phyloP scores from a whole-genome alignment of 176 grass and related monocot genomes.

The Secale cereale region DNA sequence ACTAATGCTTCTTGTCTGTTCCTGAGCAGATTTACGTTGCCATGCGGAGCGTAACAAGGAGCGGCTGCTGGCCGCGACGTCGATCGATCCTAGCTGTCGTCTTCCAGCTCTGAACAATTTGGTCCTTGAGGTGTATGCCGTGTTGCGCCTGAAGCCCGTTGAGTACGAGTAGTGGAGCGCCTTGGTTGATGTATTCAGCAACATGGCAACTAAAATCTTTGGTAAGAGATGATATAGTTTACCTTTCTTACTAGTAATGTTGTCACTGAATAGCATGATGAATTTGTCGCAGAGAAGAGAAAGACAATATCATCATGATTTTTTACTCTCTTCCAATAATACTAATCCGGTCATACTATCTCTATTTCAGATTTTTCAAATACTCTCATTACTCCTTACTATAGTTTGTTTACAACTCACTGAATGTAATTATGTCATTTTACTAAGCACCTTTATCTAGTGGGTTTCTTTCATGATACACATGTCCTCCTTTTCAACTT shows the following conservation, averaged over 20 bases:
- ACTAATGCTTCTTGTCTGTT: not conserved
- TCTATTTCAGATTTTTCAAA: too few species aligned
- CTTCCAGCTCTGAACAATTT: conserved; percentile 38
- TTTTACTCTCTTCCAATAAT: not conserved
- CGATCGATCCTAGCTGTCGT: conserved; percentile 14
- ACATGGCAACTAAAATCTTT: conserved; percentile 46
- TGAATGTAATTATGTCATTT: too few species aligned
- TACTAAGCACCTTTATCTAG: too few species aligned
- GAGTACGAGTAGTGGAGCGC: conserved; percentile 38
- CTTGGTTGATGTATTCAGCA: conserved; percentile 47
- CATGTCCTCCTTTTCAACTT: too few species aligned
- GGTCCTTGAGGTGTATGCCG: conserved; percentile 52
- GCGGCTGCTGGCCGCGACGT: conserved; percentile 36
- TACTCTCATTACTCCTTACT: too few species aligned
- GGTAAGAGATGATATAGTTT: conserved; percentile 29
- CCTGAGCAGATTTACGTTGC: conserved; percentile 36
- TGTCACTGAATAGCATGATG: not conserved
- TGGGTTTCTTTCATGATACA: too few species aligned
- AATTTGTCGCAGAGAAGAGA: not conserved
- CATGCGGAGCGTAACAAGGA: conserved; percentile 35
- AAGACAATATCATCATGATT: not conserved
- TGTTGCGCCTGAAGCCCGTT: conserved; percentile 47
- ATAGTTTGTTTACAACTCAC: too few species aligned
- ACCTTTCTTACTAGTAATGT: not conserved
- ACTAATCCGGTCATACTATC: too few species aligned